These are phyloP conservation scores for Aspergillus heteromorphus DNA, from an alignment of 495 filamentous ascomycete genomes.

Conservation along the genomic window DNA sequence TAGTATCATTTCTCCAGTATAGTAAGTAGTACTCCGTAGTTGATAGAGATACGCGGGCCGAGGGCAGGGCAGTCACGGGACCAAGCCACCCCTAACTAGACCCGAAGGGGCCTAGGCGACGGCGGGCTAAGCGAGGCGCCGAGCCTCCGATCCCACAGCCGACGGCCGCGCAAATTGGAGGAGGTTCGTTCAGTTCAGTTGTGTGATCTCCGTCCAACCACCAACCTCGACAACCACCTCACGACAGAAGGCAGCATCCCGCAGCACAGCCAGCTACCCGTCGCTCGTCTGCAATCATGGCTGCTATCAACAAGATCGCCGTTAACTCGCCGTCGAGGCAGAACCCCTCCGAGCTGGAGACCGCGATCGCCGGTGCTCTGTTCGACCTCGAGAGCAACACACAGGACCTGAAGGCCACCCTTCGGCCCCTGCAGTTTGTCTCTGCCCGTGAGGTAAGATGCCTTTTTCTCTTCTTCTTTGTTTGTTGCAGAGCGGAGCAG, in stretches of 20 bases:
- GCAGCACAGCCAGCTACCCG: constrained; percentile 38
- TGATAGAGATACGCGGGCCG: no score
- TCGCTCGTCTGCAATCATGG: constrained; percentile 46
- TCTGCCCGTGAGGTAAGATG: constrained; percentile 92
- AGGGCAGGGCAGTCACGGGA: constrained; percentile 36
- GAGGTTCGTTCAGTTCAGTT: constrained; percentile 1
- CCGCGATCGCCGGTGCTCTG: constrained; percentile 86
- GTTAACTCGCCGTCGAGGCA: constrained; percentile 88
- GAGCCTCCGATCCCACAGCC: constrained; percentile 35
- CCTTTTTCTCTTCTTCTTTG: constrained; percentile 11
- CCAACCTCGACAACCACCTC: constrained; percentile 24
- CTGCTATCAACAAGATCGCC: constrained; percentile 95
- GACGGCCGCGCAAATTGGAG: constrained; percentile 24
- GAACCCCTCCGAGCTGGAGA: constrained; percentile 93
- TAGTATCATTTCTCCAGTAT: no score
- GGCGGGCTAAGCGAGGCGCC: constrained; percentile 38
- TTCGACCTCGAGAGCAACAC: constrained; percentile 98
- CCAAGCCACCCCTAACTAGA: constrained; percentile 30
- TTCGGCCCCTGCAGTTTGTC: constrained; percentile 94
- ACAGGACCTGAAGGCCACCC: constrained; percentile 84
- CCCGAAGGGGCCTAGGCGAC: constrained; percentile 10
- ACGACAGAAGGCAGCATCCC: constrained; percentile 23
- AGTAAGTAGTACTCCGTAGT: neutral
- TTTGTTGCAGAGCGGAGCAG: constrained; percentile 6
- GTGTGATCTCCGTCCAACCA: constrained; percentile 16